phyloP scores from a whole-genome alignment of 169 alveolate genomes.

The Cryptosporidium tyzzeri region DNA sequence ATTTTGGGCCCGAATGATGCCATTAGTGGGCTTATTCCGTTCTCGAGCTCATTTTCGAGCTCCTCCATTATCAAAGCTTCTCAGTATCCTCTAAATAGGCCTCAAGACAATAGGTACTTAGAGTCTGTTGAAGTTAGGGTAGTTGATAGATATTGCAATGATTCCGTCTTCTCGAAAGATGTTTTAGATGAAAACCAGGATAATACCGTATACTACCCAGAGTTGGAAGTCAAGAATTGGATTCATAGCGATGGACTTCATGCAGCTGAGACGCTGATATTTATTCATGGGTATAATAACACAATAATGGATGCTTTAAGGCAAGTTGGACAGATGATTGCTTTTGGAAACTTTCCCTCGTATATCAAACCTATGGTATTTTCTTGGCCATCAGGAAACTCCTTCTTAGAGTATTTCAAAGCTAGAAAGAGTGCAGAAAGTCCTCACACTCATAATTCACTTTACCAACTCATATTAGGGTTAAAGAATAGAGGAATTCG shows the following conservation, averaged over 20 bases:
- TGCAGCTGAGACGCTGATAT: conserved; percentile 83
- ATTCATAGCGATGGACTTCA: conserved; percentile 81
- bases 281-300: conserved; percentile 84
- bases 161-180: conserved; percentile 51
- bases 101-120: conserved; percentile 71
- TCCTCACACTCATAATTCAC: conserved; percentile 53
- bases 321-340: conserved; percentile 84
- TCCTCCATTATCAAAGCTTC: conserved; percentile 68
- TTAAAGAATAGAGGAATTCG: conserved; percentile 81
- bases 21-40: conserved; percentile 66
- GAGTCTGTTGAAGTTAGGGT: conserved; percentile 75
- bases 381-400: conserved; percentile 87
- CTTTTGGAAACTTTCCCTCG: conserved; percentile 87
- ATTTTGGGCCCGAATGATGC: conserved; percentile 76
- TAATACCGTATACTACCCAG: conserved; percentile 74
- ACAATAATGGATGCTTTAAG: conserved; percentile 79
- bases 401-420: conserved; percentile 75
- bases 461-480: conserved; percentile 53
- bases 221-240: conserved; percentile 78
- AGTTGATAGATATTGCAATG: conserved; percentile 71
- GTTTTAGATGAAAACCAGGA: conserved; percentile 76
- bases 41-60: conserved; percentile 44
- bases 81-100: conserved; percentile 39
- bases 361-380: conserved; percentile 85
- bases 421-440: conserved; percentile 79